Evolutionary conservation across 2,329 filamentous ascomycete species (phyloP).

Genomic region (Nothophoma quercina): DNA sequence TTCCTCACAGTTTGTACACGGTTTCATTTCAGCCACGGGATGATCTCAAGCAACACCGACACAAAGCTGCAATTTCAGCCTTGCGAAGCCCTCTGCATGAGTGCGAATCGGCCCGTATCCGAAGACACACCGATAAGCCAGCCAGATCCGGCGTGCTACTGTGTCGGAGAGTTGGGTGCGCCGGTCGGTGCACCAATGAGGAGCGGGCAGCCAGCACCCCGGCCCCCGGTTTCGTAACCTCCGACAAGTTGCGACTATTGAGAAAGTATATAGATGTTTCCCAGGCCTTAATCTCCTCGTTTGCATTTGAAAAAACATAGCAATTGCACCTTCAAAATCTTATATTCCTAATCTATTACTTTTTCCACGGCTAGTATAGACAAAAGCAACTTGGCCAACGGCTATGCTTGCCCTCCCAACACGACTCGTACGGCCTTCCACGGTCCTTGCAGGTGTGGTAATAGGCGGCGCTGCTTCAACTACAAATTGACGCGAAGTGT

Average conservation of each 20-base stretch:
- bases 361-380: too few relatives aligned
- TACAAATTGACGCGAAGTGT: not conserved
- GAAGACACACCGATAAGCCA: not conserved
- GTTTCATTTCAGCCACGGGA: not conserved
- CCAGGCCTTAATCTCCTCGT: not conserved
- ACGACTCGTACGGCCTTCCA: slow-evolving; percentile 1
- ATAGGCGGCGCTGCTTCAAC: not conserved
- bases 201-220: not conserved
- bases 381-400: not conserved
- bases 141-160: not conserved
- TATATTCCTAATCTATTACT: too few relatives aligned
- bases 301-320: not conserved
- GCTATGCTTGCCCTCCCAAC: not conserved
- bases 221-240: not conserved
- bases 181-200: not conserved
- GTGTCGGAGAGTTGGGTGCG: not conserved
- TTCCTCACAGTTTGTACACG: too few relatives aligned
- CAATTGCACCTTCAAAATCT: not conserved
- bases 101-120: not conserved
- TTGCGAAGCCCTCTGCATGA: not conserved
- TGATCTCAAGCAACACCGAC: not conserved
- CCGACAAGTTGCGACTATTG: not conserved
- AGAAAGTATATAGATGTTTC: not conserved
- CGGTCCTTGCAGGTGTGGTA: slow-evolving; percentile 1
- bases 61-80: too few relatives aligned